These are phyloP conservation scores for Fusarium sp. DNA, from an alignment of 2,329 filamentous ascomycete species.

Conservation along the genomic window DNA sequence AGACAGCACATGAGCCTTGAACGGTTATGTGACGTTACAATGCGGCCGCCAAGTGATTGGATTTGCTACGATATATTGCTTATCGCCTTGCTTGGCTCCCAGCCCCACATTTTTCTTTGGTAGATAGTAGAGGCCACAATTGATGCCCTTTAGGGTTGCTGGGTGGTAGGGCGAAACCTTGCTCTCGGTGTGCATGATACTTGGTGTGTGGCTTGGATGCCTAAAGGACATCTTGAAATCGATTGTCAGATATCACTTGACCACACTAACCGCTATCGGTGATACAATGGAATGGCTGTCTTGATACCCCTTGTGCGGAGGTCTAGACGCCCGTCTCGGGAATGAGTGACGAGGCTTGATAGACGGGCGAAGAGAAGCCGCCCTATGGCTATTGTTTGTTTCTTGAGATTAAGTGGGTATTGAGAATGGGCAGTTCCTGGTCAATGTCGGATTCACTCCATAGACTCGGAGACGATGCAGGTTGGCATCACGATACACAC, in stretches of 20 bases:
- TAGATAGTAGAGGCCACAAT: neutral
- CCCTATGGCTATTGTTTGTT: neutral
- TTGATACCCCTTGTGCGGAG: neutral
- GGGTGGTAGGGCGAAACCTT: neutral
- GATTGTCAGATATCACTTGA: neutral
- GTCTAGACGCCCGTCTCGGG: neutral
- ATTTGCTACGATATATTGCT: neutral
- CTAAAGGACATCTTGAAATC: neutral
- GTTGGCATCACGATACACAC: too few relatives aligned
- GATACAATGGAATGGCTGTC: neutral
- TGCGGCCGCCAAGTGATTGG: neutral
- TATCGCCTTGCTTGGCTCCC: neutral
- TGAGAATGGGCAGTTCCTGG: neutral
- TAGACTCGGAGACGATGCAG: neutral
- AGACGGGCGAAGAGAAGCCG: neutral
- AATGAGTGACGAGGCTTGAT: neutral
- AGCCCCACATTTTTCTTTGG: neutral
- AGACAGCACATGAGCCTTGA: neutral
- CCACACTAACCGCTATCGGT: neutral
- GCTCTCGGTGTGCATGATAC: neutral
- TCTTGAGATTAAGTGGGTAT: neutral
- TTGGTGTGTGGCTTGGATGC: neutral
- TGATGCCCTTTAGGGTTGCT: neutral
- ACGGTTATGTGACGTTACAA: neutral
- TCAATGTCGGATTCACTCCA: neutral